Base-by-base conservation (phyloP, 495 filamentous ascomycete genomes). In the Talaromyces adpressus region DNA sequence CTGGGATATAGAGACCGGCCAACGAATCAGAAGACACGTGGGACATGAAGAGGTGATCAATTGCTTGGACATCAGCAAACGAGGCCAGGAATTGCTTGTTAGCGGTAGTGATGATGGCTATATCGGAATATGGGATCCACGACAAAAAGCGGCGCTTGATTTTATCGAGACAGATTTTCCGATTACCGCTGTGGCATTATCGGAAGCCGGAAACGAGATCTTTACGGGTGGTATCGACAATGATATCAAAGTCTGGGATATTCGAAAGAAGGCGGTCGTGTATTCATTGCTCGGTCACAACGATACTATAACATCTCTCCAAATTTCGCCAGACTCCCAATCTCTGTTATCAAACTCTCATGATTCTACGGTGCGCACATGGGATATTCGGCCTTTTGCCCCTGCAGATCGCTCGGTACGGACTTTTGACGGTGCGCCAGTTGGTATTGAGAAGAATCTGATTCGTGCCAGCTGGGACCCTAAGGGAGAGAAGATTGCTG, bases 151-250 rank as follows among this genome's bases (percentile, higher is more conserved):
- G 51, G 92, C 91, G 1, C 82, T 91, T 45, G 90, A 95, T 65
- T 94, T 89, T 71, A 86, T 98, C 59, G 85, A 93, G 71, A 97
- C 93, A 1, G 90, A 95, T 58, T 94, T 96, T 58, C 94, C 95
- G 6, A 87, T 99, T 66, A 97, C 93, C 0, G 90, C 93, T 0
- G 87, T 98, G 0, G 91, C 93, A 4, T 74, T 97, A 6, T 88
- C 92, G 4, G 93, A 97, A 75, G 91, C 92, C 18, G 94, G 93
- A 16, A 97, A 94, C 71, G 95, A 99, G 75, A 83, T 99, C 6
- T 99, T 92, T 72, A 92, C 89, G 18, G 94, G 94, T 39, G 90
- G 92, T 9, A 97, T 99, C 62, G 94, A 98, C 72, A 96, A 97
- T 67, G 92, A 95, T 63, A 96, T 99, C 71, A 92, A 95, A 70